Evolutionary conservation across 2,329 filamentous ascomycete genomes (phyloP), one percentile per base, ranked within the genome.

Genomic region (Blastomyces emzantsi): DNA sequence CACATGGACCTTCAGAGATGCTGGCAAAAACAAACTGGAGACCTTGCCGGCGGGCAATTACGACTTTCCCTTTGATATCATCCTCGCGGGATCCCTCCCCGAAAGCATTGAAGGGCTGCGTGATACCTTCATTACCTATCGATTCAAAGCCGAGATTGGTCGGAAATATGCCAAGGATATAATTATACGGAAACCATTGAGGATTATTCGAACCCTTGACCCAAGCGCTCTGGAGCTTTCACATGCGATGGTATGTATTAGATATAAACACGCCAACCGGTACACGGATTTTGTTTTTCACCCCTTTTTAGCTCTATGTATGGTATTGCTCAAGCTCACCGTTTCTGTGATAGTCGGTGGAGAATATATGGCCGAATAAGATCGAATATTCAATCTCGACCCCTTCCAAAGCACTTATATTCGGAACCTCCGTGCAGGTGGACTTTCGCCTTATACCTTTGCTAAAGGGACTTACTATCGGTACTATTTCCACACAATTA

Each of bases 291-390:
- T 54, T 17, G 13, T 0, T 30, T 30, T 3, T 15, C 19, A 13
- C 56, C 36, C 36, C 19, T 3, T 58, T 43, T 17, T 15, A 17
- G 9, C 39, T 7, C 2, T 43, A 17, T 7, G 0, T 22, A 17
- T 43, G 19, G 13, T 0, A 17, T 41, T 30, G 17, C 19, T 49
- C n/a, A n/a, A 51, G 22, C 63, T 62, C 57, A 62, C 59, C 58
- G 25, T 33, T 56, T 33, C 36, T 41, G n/a, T 51, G 19, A 36
- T 56, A 65, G 64, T 83, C 90, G 67, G 92, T 97, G 67, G 92
- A 97, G 76, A 97, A 97, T 72, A 89, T 96, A 67, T 99, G 94
- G 94, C 90, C 92, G 6, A 94, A 96, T 79, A 99, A 99, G 80
- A 85, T 97, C 70, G 90, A 96, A 74, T 99, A 99, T 78, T 93